Evolutionary conservation across 169 alveolate species (phyloP).

Genomic region (Cryptosporidium viatorum): DNA sequence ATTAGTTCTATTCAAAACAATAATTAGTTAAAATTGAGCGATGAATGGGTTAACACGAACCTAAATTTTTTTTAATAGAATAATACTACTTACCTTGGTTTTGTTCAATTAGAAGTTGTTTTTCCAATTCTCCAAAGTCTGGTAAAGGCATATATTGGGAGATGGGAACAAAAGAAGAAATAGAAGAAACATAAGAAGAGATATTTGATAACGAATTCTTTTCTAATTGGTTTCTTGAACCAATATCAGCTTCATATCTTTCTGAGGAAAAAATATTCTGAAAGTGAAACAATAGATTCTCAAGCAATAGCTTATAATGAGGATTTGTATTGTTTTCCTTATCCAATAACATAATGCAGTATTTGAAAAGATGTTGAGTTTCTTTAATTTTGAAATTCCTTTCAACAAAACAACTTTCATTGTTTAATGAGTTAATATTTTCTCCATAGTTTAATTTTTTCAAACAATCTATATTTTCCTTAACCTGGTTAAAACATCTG

Average conservation of each 20-base stretch:
- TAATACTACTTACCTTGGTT: slow-evolving; percentile 21
- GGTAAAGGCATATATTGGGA: background rate
- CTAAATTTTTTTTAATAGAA: background rate
- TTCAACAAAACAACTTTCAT: slow-evolving; percentile 21
- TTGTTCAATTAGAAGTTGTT: slow-evolving; percentile 38
- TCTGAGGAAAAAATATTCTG: slow-evolving; percentile 26
- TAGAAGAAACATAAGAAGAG: slow-evolving; percentile 5
- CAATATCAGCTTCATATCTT: background rate
- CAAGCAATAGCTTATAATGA: slow-evolving; percentile 27
- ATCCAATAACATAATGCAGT: slow-evolving; percentile 45
- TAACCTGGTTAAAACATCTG: slow-evolving; percentile 52
- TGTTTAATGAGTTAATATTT: slow-evolving; percentile 39
- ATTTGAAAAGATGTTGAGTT: slow-evolving; percentile 50
- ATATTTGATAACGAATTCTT: background rate
- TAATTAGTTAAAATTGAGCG: background rate
- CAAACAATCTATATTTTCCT: slow-evolving; percentile 31
- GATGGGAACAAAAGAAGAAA: background rate
- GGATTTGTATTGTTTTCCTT: slow-evolving; percentile 24
- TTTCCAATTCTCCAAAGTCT: slow-evolving; percentile 10
- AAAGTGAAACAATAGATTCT: slow-evolving; percentile 49
- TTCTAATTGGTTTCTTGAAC: background rate
- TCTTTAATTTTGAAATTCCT: slow-evolving; percentile 51
- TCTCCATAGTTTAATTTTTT: background rate
- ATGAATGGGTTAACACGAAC: background rate
- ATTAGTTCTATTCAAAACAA: background rate